These are phyloP conservation scores for Penicillium dipodomyicola DNA, from an alignment of 495 filamentous ascomycete genomes.

Conservation along the genomic window DNA sequence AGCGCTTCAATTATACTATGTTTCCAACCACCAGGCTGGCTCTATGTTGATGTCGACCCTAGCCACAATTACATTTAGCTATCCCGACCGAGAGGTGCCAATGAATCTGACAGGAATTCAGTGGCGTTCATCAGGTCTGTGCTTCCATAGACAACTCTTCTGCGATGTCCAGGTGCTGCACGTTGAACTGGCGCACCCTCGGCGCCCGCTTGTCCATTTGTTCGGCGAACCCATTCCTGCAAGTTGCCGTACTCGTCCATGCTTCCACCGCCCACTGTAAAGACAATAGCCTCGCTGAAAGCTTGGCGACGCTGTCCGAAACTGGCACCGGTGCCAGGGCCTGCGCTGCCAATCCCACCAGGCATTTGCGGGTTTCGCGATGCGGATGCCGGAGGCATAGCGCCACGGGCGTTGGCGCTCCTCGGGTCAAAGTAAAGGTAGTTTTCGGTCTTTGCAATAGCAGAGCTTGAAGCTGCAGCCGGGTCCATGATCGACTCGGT, in stretches of 20 bases:
- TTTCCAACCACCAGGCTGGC: conserved; percentile 3
- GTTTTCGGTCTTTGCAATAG: conserved; percentile 93
- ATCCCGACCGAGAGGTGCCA: conserved; percentile 75
- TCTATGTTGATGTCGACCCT: conserved; percentile 1
- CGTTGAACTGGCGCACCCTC: conserved; percentile 49
- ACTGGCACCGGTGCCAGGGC: conserved; percentile 70
- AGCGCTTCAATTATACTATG: conserved; percentile 15
- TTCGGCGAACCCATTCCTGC: conserved; percentile 89
- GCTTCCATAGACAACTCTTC: conserved; percentile 90
- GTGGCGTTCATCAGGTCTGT: conserved; percentile 90
- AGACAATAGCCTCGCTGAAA: conserved; percentile 93
- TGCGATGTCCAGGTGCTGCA: conserved; percentile 43
- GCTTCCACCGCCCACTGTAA: conserved; percentile 93
- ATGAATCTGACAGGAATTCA: conserved; percentile 78
- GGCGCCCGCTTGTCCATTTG: conserved; percentile 52
- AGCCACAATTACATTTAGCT: conserved; percentile 34
- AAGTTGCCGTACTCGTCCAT: conserved; percentile 99
- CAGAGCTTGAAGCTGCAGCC: conserved; percentile 77
- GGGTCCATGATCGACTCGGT: conserved; percentile 99
- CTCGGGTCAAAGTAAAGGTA: conserved; percentile 99
- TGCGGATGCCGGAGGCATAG: conserved; percentile 70
- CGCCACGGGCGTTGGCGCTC: conserved; percentile 86
- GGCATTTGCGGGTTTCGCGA: conserved; percentile 54
- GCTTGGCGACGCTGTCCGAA: conserved; percentile 93
- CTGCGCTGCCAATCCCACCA: conserved; percentile 42